Conservation (phyloP, 1,284 basidiomycete genomes). For the Malassezia arunalokei region DNA sequence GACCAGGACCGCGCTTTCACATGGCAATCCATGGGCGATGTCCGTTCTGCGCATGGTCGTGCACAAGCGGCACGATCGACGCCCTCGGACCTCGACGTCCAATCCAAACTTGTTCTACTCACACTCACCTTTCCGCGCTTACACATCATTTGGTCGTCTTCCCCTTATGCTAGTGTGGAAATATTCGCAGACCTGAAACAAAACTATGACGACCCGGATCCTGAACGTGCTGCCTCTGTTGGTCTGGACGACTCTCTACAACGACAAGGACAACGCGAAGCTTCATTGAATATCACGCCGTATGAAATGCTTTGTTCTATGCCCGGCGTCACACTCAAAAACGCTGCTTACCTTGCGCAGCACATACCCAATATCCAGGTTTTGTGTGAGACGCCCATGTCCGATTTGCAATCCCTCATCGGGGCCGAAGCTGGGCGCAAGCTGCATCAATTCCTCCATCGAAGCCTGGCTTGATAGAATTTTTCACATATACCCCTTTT, state of each 20-base stretch:
- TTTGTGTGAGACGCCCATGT: constrained; percentile 59
- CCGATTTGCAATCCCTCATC: constrained; percentile 61
- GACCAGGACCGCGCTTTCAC: constrained; percentile 93
- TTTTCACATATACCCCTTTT: background rate
- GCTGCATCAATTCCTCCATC: constrained; percentile 58
- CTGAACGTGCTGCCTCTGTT: constrained; percentile 60
- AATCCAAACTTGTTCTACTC: constrained; percentile 80
- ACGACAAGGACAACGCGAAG: constrained; percentile 13
- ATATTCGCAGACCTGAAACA: constrained; percentile 85
- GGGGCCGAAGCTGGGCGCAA: constrained; percentile 69
- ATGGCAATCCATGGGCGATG: constrained; percentile 40
- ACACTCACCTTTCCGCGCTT: constrained; percentile 79
- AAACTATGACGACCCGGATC: constrained; percentile 72
- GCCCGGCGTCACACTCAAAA: constrained; percentile 67
- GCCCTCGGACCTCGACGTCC: constrained; percentile 51
- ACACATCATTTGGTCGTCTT: constrained; percentile 91
- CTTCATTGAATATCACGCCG: constrained; percentile 27
- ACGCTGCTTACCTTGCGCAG: constrained; percentile 70
- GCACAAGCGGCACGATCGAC: constrained; percentile 20
- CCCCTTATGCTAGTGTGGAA: constrained; percentile 77
- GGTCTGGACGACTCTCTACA: constrained; percentile 21
- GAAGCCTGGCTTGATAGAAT: background rate
- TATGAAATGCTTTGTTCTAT: constrained; percentile 49
- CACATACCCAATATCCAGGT: constrained; percentile 64
- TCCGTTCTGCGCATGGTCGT: constrained; percentile 4